Conservation (phyloP, 148 eudicot species). For the Heliosperma pusillum region DNA sequence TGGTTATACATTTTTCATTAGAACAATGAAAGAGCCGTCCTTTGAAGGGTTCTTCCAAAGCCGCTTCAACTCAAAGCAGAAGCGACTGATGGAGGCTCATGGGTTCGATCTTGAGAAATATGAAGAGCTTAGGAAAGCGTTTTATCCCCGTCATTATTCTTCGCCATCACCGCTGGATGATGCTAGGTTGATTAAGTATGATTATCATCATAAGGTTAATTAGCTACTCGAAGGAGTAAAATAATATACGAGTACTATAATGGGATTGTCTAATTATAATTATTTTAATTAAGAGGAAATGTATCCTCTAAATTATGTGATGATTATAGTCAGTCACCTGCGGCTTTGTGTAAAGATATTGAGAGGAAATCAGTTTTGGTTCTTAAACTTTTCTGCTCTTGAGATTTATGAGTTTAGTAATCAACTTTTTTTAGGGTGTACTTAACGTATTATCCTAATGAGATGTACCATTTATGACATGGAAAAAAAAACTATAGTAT, state of each 20-base stretch:
- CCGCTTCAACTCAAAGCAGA: conserved; percentile 69
- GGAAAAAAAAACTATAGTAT: background rate
- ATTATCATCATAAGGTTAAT: conserved; percentile 13
- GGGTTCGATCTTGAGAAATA: conserved; percentile 54
- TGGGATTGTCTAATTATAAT: conserved; percentile 6
- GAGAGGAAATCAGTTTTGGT: conserved; percentile 16
- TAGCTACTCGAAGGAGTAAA: conserved; percentile 6
- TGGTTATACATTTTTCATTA: conserved; percentile 74
- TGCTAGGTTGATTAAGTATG: conserved; percentile 23
- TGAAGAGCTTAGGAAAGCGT: conserved; percentile 52
- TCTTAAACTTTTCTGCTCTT: background rate
- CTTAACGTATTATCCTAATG: background rate
- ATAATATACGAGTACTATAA: background rate
- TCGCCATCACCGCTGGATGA: conserved; percentile 15
- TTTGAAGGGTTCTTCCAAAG: conserved; percentile 85
- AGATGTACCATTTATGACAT: background rate
- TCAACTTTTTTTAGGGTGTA: conserved; percentile 4
- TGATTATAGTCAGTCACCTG: conserved; percentile 20
- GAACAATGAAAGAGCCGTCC: conserved; percentile 80
- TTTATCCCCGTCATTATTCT: conserved; percentile 27
- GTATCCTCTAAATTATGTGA: conserved; percentile 10
- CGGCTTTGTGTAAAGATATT: conserved; percentile 26
- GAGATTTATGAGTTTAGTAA: background rate
- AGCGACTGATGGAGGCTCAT: conserved; percentile 38
- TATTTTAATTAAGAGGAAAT: conserved; percentile 17